Evolutionary conservation across 306 rosid species (phyloP).

Genomic region (Ormosia semicastrata): DNA sequence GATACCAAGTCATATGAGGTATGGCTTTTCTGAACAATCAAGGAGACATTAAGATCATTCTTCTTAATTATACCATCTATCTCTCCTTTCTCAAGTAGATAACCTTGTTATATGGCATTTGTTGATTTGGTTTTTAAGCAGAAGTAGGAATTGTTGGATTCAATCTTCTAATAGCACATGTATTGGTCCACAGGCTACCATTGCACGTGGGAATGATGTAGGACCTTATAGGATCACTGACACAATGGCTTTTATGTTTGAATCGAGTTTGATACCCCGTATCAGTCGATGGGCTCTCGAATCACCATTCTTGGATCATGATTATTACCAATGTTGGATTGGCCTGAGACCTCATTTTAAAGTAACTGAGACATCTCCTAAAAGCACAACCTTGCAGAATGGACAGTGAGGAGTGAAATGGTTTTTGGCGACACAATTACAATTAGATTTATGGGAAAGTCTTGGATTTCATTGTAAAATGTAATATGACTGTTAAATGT

Average conservation of each 20-base stretch:
- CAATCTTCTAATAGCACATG: background rate
- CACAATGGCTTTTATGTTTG: constrained; percentile 96
- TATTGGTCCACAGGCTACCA: constrained; percentile 55
- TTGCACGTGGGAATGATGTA: constrained; percentile 60
- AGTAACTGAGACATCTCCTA: background rate
- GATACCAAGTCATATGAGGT: constrained; percentile 95
- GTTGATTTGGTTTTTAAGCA: background rate
- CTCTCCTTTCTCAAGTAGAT: background rate
- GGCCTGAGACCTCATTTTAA: constrained; percentile 80
- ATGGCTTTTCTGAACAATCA: constrained; percentile 19
- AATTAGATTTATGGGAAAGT: background rate
- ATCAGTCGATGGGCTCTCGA: constrained; percentile 70
- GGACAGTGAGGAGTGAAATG: constrained; percentile 2
- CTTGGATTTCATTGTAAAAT: background rate
- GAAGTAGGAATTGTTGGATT: background rate
- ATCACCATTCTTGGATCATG: constrained; percentile 76
- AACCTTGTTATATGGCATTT: background rate
- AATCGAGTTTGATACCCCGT: constrained; percentile 81
- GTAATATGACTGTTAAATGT: background rate
- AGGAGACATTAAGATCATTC: background rate
- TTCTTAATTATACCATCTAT: background rate
- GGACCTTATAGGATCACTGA: constrained; percentile 65
- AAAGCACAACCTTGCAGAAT: constrained; percentile 12
- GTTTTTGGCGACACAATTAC: background rate
- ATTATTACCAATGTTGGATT: constrained; percentile 93